A percentile compares a stretch with the other conserved stretches of the same genome.
phyloP scores from a whole-genome alignment of 2,329 filamentous ascomycete genomes.

The Nemania abortiva region DNA sequence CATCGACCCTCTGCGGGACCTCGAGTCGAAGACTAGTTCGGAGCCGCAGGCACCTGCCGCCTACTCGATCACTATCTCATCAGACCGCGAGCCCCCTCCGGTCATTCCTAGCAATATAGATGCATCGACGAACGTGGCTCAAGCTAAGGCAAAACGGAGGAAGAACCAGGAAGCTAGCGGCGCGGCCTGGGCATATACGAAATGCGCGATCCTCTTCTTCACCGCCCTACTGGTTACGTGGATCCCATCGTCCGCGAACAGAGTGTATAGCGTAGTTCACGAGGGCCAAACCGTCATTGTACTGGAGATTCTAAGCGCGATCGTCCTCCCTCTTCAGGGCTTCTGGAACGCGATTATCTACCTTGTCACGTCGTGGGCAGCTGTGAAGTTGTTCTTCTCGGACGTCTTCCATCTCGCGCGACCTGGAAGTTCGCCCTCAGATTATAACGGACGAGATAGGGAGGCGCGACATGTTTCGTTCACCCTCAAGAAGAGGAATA shows the following conservation, averaged over 20 bases:
- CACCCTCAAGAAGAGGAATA: conserved; percentile 49
- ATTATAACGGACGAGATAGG: conserved; percentile 27
- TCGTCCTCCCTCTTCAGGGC: conserved; percentile 84
- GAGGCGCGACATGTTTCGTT: conserved; percentile 51
- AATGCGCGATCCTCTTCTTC: conserved; percentile 79
- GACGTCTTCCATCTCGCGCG: conserved; percentile 51
- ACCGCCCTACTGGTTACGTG: conserved; percentile 78
- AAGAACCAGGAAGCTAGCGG: conserved; percentile 67
- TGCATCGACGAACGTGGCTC: conserved; percentile 30
- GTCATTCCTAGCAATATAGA: conserved; percentile 31
- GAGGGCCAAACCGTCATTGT: conserved; percentile 64
- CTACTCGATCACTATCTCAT: conserved; percentile 66
- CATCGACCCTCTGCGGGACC: conserved; percentile 51
- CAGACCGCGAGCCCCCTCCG: conserved; percentile 48
- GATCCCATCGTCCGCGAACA: conserved; percentile 82
- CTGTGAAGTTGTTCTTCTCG: conserved; percentile 64
- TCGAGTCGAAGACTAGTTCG: conserved; percentile 36
- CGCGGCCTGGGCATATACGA: conserved; percentile 76
- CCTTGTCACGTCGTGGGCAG: conserved; percentile 74
- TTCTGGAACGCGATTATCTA: conserved; percentile 90
- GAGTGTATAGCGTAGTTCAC: conserved; percentile 76
- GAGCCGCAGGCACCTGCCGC: conserved; percentile 44
- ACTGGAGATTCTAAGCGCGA: conserved; percentile 76
- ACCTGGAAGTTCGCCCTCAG: conserved; percentile 39
- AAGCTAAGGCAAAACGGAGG: conserved; percentile 42